These are phyloP conservation scores for Aspergillus egyptiacus DNA, from an alignment of 495 filamentous ascomycete species.

Conservation along the genomic window DNA sequence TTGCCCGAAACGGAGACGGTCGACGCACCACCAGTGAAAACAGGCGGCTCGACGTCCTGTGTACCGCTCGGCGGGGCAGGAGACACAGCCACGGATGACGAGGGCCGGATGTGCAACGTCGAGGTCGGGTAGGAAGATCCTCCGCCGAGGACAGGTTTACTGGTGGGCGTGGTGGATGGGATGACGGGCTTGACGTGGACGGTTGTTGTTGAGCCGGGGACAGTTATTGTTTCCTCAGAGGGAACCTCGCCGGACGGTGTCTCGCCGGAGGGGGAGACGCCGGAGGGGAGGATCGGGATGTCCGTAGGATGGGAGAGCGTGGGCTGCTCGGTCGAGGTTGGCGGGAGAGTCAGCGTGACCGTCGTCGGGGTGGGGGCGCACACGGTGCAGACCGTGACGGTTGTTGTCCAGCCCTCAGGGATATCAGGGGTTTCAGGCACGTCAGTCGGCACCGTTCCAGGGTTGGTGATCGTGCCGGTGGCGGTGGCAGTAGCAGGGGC, in stretches of 20 bases:
- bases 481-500: conserved; percentile 23
- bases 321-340: conserved; percentile 9
- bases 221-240: background rate
- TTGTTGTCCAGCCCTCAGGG: conserved; percentile 43
- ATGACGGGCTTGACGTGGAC: conserved; percentile 3
- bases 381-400: conserved; percentile 43
- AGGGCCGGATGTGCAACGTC: conserved; percentile 19
- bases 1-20: background rate
- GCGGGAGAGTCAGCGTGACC: conserved; percentile 36
- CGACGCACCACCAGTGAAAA: conserved; percentile 25
- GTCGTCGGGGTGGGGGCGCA: conserved; percentile 38
- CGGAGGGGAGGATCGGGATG: no score
- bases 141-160: no score
- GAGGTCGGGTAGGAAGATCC: conserved; percentile 14
- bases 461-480: conserved; percentile 17
- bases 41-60: conserved; percentile 17
- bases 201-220: background rate
- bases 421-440: conserved; percentile 19
- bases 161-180: background rate
- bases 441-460: conserved; percentile 13
- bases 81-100: background rate
- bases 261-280: background rate
- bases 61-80: conserved; percentile 18
- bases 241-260: background rate
- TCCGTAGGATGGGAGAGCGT: conserved; percentile 5